These are phyloP conservation scores for Arthrobotrys conoides DNA, from an alignment of 2,329 filamentous ascomycete genomes.

Conservation along the genomic window DNA sequence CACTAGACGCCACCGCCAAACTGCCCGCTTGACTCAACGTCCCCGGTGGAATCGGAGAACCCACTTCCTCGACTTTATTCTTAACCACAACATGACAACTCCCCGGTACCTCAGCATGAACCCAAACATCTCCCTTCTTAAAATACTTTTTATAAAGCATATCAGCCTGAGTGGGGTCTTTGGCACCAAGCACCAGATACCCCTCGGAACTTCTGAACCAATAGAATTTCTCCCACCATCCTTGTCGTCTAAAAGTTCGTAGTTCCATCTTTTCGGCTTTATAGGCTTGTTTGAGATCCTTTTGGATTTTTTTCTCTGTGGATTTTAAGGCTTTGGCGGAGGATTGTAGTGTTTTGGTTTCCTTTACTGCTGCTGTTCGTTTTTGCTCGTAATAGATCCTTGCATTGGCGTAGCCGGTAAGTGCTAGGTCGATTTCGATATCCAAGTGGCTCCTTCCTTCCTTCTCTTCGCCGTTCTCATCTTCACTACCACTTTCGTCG, in stretches of 20 bases:
- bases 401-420: conserved; percentile 90
- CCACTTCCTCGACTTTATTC: conserved; percentile 81
- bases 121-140: conserved; percentile 89
- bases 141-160: conserved; percentile 89
- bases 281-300: conserved; percentile 86
- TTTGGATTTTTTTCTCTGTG: conserved; percentile 87
- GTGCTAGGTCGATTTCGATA: conserved; percentile 85
- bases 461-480: conserved; percentile 53
- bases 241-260: conserved; percentile 82
- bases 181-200: conserved; percentile 89
- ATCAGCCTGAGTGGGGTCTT: conserved; percentile 90
- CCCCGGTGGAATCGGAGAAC: conserved; percentile 90
- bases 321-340: conserved; percentile 87
- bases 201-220: conserved; percentile 97
- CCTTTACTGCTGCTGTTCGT: conserved; percentile 84
- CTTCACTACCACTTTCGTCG: conserved; percentile 67
- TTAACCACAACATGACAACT: conserved; percentile 90
- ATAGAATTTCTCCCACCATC: conserved; percentile 98
- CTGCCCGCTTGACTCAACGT: conserved; percentile 92
- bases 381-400: conserved; percentile 92
- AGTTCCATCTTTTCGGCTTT: conserved; percentile 93
- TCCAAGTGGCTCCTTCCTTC: conserved; percentile 71
- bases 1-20: conserved; percentile 85
- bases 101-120: conserved; percentile 89
- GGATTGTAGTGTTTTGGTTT: conserved; percentile 86